A percentile compares a stretch with the other conserved stretches of the same genome.
Evolutionary conservation across 2,329 filamentous ascomycete species (phyloP).

Genomic region (Fusarium nanum): DNA sequence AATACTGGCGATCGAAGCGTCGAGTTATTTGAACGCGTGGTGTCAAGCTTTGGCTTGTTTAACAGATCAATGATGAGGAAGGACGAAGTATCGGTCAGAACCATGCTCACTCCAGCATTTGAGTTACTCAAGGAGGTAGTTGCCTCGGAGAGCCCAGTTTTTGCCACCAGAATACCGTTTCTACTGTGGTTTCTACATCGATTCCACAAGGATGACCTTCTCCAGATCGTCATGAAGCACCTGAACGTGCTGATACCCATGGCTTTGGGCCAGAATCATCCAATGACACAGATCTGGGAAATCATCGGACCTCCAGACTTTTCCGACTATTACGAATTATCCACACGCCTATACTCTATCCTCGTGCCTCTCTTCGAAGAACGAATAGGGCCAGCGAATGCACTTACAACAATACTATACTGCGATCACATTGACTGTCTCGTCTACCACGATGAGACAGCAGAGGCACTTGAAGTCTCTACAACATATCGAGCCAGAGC

Average conservation of each 20-base stretch:
- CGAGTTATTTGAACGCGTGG: slow-evolving; percentile 52
- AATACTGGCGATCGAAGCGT: slow-evolving; percentile 47
- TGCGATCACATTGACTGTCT: slow-evolving; percentile 52
- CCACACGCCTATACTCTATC: slow-evolving; percentile 48
- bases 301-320: slow-evolving; percentile 48
- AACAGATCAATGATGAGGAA: slow-evolving; percentile 51
- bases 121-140: slow-evolving; percentile 52
- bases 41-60: slow-evolving; percentile 50
- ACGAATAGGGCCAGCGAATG: slow-evolving; percentile 49
- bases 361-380: slow-evolving; percentile 49
- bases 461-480: slow-evolving; percentile 47
- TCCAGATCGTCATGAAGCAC: slow-evolving; percentile 50
- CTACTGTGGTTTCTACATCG: slow-evolving; percentile 53
- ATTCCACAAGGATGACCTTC: slow-evolving; percentile 50
- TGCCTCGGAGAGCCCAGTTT: slow-evolving; percentile 49
- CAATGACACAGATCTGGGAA: slow-evolving; percentile 49
- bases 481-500: slow-evolving; percentile 46
- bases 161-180: slow-evolving; percentile 50
- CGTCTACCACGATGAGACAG: slow-evolving; percentile 42
- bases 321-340: slow-evolving; percentile 50
- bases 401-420: slow-evolving; percentile 50
- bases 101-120: slow-evolving; percentile 50
- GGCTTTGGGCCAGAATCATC: slow-evolving; percentile 47
- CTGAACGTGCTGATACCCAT: slow-evolving; percentile 48
- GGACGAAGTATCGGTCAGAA: slow-evolving; percentile 49